Conservation (phyloP, 805 yeast genomes). For the Zygoascus biomembranicola region DNA sequence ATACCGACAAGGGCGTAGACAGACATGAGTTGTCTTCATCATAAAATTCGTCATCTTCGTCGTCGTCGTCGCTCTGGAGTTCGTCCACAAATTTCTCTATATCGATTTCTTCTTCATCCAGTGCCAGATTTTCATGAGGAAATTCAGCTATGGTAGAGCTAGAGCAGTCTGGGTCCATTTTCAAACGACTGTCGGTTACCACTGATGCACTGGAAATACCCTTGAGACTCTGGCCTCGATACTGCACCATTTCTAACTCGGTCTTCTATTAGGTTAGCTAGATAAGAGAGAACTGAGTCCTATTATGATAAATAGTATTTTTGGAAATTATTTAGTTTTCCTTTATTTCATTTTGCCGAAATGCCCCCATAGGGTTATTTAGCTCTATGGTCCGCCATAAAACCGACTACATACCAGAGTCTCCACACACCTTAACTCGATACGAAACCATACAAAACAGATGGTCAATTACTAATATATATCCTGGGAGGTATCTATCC, state of each 20-base stretch:
- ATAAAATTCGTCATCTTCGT: slow-evolving; percentile 35
- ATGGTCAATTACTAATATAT: too few species aligned
- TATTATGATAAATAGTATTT: too few species aligned
- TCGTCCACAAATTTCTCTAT: slow-evolving; percentile 52
- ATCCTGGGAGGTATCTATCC: too few species aligned
- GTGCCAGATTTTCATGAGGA: slow-evolving; percentile 37
- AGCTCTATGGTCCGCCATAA: too few species aligned
- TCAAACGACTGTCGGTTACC: background rate
- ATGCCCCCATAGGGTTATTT: too few species aligned
- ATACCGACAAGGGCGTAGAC: slow-evolving; percentile 60
- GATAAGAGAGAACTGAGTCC: background rate
- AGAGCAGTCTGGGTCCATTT: background rate
- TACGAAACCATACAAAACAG: too few species aligned
- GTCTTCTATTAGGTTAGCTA: background rate
- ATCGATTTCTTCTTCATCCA: slow-evolving; percentile 59
- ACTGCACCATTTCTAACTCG: background rate
- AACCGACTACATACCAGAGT: too few species aligned
- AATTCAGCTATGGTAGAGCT: slow-evolving; percentile 21
- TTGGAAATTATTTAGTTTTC: too few species aligned
- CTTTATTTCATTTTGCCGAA: too few species aligned
- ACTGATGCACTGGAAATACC: background rate
- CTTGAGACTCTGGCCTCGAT: background rate
- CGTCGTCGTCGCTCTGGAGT: slow-evolving; percentile 56
- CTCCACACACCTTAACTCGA: too few species aligned
- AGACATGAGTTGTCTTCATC: slow-evolving; percentile 39